Conservation (phyloP, 2,329 filamentous ascomycete genomes). For the Zasmidium angulare region DNA sequence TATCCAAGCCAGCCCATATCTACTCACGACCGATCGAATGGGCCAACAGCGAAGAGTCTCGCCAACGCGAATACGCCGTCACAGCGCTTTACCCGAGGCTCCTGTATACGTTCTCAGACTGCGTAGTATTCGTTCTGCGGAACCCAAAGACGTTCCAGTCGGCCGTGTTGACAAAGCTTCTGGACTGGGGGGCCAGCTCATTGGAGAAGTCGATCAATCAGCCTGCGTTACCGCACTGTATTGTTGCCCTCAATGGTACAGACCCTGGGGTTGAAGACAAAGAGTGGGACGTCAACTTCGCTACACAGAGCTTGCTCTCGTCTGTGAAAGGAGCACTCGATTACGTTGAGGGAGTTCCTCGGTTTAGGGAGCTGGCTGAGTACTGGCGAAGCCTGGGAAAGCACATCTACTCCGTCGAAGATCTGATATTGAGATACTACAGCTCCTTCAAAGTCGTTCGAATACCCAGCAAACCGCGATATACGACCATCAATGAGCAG, state of each 20-base stretch:
- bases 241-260: constrained; percentile 49
- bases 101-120: constrained; percentile 46
- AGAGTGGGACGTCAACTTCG: constrained; percentile 36
- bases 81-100: constrained; percentile 42
- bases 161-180: constrained; percentile 38
- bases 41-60: constrained; percentile 32
- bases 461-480: constrained; percentile 47
- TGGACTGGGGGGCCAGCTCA: constrained; percentile 53
- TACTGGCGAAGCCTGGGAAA: constrained; percentile 45
- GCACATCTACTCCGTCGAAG: constrained; percentile 45
- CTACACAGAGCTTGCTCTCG: constrained; percentile 34
- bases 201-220: constrained; percentile 57
- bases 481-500: constrained; percentile 52
- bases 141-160: constrained; percentile 41
- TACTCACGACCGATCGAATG: constrained; percentile 33
- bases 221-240: constrained; percentile 54
- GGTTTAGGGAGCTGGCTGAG: constrained; percentile 40
- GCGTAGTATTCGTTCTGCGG: constrained; percentile 44
- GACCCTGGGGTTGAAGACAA: constrained; percentile 35
- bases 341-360: constrained; percentile 33
- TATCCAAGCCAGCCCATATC: constrained; percentile 16
- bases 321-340: constrained; percentile 34
- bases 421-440: constrained; percentile 54
- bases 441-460: constrained; percentile 49
- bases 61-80: constrained; percentile 40